These are phyloP conservation scores for Lactuca saligna DNA, from an alignment of 129 eudicot genomes.

Conservation along the genomic window DNA sequence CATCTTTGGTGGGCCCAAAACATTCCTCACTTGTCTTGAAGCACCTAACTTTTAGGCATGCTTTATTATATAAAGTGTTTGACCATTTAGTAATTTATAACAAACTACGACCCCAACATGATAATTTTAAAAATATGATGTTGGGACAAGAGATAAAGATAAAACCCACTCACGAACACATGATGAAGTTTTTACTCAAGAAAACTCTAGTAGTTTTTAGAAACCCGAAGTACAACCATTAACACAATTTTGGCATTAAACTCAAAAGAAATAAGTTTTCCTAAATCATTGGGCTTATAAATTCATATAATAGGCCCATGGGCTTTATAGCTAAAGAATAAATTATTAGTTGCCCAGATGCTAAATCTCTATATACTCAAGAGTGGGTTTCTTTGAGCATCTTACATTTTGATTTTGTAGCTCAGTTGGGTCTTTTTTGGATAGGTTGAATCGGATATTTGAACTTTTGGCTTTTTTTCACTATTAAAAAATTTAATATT, in stretches of 20 bases:
- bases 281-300: background rate
- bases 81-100: slow-evolving; percentile 17
- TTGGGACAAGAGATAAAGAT: slow-evolving; percentile 27
- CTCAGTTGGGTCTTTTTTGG: too few species aligned
- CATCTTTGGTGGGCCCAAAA: slow-evolving; percentile 40
- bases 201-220: background rate
- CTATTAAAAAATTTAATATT: too few species aligned
- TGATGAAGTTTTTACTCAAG: slow-evolving; percentile 17
- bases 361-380: too few species aligned
- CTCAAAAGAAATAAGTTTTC: slow-evolving; percentile 5
- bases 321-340: background rate
- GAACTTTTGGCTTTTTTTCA: too few species aligned
- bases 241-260: slow-evolving; percentile 8
- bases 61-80: slow-evolving; percentile 21
- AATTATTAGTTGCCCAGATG: too few species aligned
- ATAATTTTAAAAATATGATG: too few species aligned
- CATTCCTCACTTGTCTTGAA: slow-evolving; percentile 33
- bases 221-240: slow-evolving; percentile 11
- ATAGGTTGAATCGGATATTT: too few species aligned
- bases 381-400: too few species aligned
- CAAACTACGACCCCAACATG: too few species aligned
- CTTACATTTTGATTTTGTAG: too few species aligned
- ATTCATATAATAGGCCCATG: background rate
- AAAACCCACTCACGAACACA: slow-evolving; percentile 3
- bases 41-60: slow-evolving; percentile 36